Conservation (phyloP, 2,329 filamentous ascomycete species). For the Colletotrichum tanaceti region DNA sequence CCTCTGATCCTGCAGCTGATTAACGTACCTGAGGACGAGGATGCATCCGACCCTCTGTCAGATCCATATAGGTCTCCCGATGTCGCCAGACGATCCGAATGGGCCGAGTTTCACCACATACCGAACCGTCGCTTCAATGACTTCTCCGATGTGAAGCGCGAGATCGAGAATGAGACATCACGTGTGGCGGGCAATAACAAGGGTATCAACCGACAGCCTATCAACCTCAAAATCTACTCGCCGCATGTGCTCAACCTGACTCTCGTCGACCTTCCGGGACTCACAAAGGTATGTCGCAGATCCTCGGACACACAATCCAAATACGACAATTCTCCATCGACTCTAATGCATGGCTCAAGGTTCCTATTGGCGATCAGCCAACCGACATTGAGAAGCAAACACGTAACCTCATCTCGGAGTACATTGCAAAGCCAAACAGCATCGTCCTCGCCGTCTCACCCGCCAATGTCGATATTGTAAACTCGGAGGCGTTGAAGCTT, state of each 20-base stretch:
- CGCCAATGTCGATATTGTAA: slow-evolving; percentile 97
- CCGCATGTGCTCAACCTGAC: slow-evolving; percentile 97
- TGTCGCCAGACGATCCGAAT: slow-evolving; percentile 74
- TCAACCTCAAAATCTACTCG: slow-evolving; percentile 98
- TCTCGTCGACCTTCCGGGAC: slow-evolving; percentile 91
- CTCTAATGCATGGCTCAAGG: slow-evolving; percentile 58
- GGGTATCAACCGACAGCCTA: slow-evolving; percentile 96
- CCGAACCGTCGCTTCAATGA: slow-evolving; percentile 90
- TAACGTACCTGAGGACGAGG: slow-evolving; percentile 83
- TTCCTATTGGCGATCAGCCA: slow-evolving; percentile 97
- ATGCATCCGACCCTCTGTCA: slow-evolving; percentile 72
- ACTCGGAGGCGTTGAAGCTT: slow-evolving; percentile 96
- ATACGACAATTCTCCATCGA: background rate
- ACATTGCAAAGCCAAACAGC: slow-evolving; percentile 98
- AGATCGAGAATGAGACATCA: slow-evolving; percentile 97
- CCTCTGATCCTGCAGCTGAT: slow-evolving; percentile 98
- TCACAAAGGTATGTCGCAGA: slow-evolving; percentile 79
- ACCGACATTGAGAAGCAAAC: slow-evolving; percentile 99
- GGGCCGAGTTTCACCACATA: slow-evolving; percentile 97
- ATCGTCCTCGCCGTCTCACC: slow-evolving; percentile 97
- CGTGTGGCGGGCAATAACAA: slow-evolving; percentile 95
- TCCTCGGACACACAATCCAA: background rate
- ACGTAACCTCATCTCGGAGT: slow-evolving; percentile 94
- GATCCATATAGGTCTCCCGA: slow-evolving; percentile 82
- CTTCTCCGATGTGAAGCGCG: slow-evolving; percentile 91